Conservation (phyloP, 2,329 filamentous ascomycete species). For the Alternaria gansuensis region DNA sequence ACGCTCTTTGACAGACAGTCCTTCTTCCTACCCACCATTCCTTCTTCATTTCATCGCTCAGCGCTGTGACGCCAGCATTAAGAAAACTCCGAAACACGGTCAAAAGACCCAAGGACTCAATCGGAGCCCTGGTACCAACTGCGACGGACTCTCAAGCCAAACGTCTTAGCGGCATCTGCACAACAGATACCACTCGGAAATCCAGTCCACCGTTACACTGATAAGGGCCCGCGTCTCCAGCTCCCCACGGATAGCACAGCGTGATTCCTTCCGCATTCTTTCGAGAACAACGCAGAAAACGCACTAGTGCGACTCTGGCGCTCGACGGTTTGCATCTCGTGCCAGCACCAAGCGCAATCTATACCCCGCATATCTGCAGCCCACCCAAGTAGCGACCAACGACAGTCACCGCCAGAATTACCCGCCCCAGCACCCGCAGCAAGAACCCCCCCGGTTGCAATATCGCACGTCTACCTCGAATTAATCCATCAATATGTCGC, state of each 20-base stretch:
- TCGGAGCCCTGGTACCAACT: constrained; percentile 20
- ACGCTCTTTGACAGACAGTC: constrained; percentile 51
- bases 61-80: constrained; percentile 45
- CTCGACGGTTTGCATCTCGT: constrained; percentile 33
- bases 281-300: constrained; percentile 35
- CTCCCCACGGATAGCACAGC: constrained; percentile 34
- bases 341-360: constrained; percentile 42
- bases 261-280: constrained; percentile 34
- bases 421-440: constrained; percentile 43
- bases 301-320: constrained; percentile 30
- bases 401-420: constrained; percentile 36
- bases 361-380: constrained; percentile 49
- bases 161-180: constrained; percentile 33
- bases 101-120: constrained; percentile 21
- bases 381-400: constrained; percentile 39
- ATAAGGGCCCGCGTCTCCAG: constrained; percentile 38
- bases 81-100: constrained; percentile 28
- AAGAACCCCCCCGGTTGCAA: constrained; percentile 36
- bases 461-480: constrained; percentile 40
- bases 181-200: constrained; percentile 40
- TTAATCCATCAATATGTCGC: constrained; percentile 60
- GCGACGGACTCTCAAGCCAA: constrained; percentile 22
- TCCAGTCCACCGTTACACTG: constrained; percentile 38
- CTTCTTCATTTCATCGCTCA: constrained; percentile 27
- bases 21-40: constrained; percentile 32